Evolutionary conservation across 2,329 filamentous ascomycete genomes (phyloP), one percentile per base, ranked within the genome.

Genomic region (Aspergillus sp.): DNA sequence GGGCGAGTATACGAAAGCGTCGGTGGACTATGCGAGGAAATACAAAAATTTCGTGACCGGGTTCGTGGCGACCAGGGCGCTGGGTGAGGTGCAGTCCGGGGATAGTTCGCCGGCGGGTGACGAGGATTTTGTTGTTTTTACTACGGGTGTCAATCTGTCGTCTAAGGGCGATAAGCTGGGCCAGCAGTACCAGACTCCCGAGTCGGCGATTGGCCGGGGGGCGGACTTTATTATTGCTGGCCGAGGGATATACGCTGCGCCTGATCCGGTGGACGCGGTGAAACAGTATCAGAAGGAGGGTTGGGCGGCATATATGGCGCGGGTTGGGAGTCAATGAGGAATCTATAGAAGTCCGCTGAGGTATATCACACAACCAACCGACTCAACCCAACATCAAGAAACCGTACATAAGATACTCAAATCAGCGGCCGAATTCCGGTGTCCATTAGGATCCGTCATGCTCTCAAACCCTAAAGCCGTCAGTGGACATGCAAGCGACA

Each of bases 221-320:
- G 64, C 64, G 8, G 64, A 68, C 41, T 68, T 68, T 37, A 66
- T 68, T 26, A 67, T 68, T 42, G 57, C 63, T 7, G 64, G 64
- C 3, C 52, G 64, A 15, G 64, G 64, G 5, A 67, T 68, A 33
- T 67, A 68, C 44, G 59, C 59, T 17, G 61, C 60, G 12, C 34
- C 51, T 8, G 63, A 68, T 44, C 63, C 64, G 4, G 55, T 67
- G 15, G 57, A 60, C 37, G 63, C 63, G 3, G 63, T 51, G 3
- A 55, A 58, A 43, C 52, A 53, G 44, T 68, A 68, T 47, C 61
- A 58, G 42, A 47, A 61, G 40, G 61, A 63, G 29, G 64, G 64
- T 0, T 68, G 64, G 64, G 51, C 57, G 33, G 64, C 64, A n/a
- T 67, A 68, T 45, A 31, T 55, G 39, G 53, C 53, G 61, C 52